Conservation (phyloP, 2,329 filamentous ascomycete genomes). For the Pestalotiopsis sp. region DNA sequence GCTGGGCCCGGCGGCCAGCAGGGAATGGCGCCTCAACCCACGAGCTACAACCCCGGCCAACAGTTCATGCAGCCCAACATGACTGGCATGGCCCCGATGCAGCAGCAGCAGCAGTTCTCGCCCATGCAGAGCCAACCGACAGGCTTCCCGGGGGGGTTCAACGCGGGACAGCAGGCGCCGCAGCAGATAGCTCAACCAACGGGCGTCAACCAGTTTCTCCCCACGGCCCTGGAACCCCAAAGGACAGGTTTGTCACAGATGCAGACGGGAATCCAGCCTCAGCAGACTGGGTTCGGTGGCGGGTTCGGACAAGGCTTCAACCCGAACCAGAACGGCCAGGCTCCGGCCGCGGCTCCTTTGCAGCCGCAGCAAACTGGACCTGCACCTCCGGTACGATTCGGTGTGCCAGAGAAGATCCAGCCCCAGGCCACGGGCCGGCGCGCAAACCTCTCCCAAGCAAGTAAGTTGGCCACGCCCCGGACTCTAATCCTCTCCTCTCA, state of each 20-base stretch:
- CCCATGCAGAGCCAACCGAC: conserved; percentile 65
- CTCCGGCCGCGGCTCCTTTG: conserved; percentile 62
- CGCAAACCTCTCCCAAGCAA: conserved; percentile 92
- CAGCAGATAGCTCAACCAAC: conserved; percentile 47
- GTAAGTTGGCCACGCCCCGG: conserved; percentile 64
- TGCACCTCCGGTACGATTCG: conserved; percentile 85
- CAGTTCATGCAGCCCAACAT: conserved; percentile 48
- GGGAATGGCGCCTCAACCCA: conserved; percentile 29
- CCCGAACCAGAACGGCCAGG: conserved; percentile 56
- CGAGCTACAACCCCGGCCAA: conserved; percentile 36
- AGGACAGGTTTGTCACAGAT: conserved; percentile 51
- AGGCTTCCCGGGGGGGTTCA: conserved; percentile 53
- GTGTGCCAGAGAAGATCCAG: conserved; percentile 78
- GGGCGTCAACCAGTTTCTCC: conserved; percentile 60
- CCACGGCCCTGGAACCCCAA: conserved; percentile 62
- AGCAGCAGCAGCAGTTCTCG: conserved; percentile 38
- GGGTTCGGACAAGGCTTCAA: conserved; percentile 43
- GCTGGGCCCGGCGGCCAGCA: conserved; percentile 36
- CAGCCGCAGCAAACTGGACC: conserved; percentile 83
- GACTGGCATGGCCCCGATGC: conserved; percentile 41
- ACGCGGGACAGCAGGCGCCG: conserved; percentile 17
- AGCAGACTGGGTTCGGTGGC: conserved; percentile 53
- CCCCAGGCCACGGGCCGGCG: conserved; percentile 87
- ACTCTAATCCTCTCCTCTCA: not conserved
- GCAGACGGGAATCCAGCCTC: conserved; percentile 45